Evolutionary conservation across 225 moss, liverwort and hornwort species (phyloP).

Genomic region (Anthoceros angustus): DNA sequence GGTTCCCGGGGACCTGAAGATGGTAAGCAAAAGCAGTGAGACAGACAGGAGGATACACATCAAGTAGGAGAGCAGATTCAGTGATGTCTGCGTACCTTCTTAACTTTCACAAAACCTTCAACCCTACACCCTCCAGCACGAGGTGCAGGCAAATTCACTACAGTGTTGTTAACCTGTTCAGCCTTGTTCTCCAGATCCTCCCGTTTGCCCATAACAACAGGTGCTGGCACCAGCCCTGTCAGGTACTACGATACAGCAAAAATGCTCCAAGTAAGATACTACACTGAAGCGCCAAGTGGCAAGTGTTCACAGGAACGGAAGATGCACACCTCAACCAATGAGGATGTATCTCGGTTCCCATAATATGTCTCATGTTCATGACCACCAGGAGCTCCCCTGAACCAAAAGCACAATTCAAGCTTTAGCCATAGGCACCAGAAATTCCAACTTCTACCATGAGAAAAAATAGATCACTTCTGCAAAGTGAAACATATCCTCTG

Average conservation of each 20-base stretch:
- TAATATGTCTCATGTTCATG: slow-evolving; percentile 73
- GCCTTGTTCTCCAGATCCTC: slow-evolving; percentile 56
- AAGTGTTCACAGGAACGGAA: too few relatives aligned
- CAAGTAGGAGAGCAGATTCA: background rate
- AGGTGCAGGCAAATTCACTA: slow-evolving; percentile 47
- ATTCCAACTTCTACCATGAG: background rate
- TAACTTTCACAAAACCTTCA: slow-evolving; percentile 66
- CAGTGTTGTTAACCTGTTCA: slow-evolving; percentile 17
- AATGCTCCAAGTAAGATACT: too few relatives aligned
- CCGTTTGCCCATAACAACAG: slow-evolving; percentile 30
- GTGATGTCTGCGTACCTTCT: slow-evolving; percentile 33
- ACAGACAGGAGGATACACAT: background rate
- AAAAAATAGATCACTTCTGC: background rate
- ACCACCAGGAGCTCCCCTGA: slow-evolving; percentile 54
- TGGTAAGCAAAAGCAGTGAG: background rate
- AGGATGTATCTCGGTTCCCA: slow-evolving; percentile 55
- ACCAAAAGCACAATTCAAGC: slow-evolving; percentile 5
- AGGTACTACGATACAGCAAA: slow-evolving; percentile 27
- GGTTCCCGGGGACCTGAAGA: slow-evolving; percentile 61
- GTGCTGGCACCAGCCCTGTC: slow-evolving; percentile 34
- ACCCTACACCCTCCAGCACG: slow-evolving; percentile 61
- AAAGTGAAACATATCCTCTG: background rate
- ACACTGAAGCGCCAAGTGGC: too few relatives aligned
- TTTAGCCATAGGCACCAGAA: background rate
- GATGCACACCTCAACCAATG: slow-evolving; percentile 36